Evolutionary conservation across 2,329 filamentous ascomycete genomes (phyloP).

Genomic region (Colletotrichum destructivum): DNA sequence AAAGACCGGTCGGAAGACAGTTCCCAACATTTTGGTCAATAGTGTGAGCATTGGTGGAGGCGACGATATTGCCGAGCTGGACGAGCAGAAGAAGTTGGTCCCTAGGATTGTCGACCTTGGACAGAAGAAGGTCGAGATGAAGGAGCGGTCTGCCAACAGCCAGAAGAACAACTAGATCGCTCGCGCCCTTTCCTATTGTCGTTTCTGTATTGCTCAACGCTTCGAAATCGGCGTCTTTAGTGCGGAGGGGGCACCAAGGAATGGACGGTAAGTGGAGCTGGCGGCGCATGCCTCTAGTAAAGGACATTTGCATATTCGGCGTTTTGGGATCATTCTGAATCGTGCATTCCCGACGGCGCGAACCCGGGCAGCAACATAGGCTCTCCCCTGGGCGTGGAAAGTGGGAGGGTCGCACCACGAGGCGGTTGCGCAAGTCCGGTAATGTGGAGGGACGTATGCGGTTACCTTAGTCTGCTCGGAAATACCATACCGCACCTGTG

Average conservation of each 20-base stretch:
- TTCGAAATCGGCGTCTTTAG: constrained; percentile 13
- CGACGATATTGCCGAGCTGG: constrained; percentile 85
- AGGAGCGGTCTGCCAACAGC: constrained; percentile 59
- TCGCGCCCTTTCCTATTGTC: constrained; percentile 8
- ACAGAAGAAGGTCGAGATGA: constrained; percentile 73
- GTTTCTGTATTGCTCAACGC: constrained; percentile 19
- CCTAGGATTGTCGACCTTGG: constrained; percentile 82
- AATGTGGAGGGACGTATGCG: constrained; percentile 33
- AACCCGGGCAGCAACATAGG: neutral
- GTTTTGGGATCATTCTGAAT: constrained; percentile 36
- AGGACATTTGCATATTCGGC: constrained; percentile 40
- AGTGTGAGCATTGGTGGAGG: constrained; percentile 91
- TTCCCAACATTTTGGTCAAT: constrained; percentile 92
- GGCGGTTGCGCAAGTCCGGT: constrained; percentile 8
- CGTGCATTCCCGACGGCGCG: constrained; percentile 10
- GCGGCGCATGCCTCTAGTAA: constrained; percentile 22
- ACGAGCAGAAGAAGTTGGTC: constrained; percentile 76
- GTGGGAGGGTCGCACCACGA: neutral
- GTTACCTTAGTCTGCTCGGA: constrained; percentile 17
- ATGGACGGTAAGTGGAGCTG: constrained; percentile 19
- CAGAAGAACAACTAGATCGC: constrained; percentile 32
- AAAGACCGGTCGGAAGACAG: constrained; percentile 85
- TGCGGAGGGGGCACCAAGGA: constrained; percentile 8
- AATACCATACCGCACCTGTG: neutral
- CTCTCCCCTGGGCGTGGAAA: neutral